phyloP scores from a whole-genome alignment of 179 eudicot genomes.

The Vitellaria paradoxa region DNA sequence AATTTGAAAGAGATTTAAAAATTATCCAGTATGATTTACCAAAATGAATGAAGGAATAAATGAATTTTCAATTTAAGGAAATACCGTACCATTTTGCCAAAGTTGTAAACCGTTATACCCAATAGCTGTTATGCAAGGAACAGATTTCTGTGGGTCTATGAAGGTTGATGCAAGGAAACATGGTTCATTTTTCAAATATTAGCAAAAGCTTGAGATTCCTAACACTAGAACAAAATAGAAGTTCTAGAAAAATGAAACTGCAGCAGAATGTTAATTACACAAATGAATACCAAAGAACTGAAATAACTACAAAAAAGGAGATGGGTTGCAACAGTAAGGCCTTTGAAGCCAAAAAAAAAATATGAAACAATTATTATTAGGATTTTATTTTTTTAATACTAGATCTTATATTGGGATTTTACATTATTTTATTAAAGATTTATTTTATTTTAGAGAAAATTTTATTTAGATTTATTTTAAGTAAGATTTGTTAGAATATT shows the following conservation, averaged over 20 bases:
- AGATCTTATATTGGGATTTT: too few species aligned
- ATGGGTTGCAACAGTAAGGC: too few species aligned
- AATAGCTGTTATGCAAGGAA: conserved; percentile 53
- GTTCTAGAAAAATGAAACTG: too few species aligned
- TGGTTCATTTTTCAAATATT: conserved; percentile 1
- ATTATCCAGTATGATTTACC: neutral
- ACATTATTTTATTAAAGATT: too few species aligned
- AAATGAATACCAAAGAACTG: too few species aligned
- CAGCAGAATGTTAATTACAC: too few species aligned
- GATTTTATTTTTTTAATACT: too few species aligned
- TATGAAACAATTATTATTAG: too few species aligned
- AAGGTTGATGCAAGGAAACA: conserved; percentile 32
- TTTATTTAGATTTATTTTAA: too few species aligned
- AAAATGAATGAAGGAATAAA: neutral
- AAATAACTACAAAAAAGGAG: neutral
- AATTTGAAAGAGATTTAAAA: neutral
- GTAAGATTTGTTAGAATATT: too few species aligned
- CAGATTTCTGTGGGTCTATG: conserved; percentile 47
- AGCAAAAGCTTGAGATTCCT: neutral
- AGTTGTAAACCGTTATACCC: conserved; percentile 60
- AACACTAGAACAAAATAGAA: neutral
- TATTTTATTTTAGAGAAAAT: too few species aligned
- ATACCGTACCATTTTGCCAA: conserved; percentile 53
- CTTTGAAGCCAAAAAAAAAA: too few species aligned
- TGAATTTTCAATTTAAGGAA: neutral